Conservation (phyloP, 176 grass and related monocot genomes). For the Poa annua region DNA sequence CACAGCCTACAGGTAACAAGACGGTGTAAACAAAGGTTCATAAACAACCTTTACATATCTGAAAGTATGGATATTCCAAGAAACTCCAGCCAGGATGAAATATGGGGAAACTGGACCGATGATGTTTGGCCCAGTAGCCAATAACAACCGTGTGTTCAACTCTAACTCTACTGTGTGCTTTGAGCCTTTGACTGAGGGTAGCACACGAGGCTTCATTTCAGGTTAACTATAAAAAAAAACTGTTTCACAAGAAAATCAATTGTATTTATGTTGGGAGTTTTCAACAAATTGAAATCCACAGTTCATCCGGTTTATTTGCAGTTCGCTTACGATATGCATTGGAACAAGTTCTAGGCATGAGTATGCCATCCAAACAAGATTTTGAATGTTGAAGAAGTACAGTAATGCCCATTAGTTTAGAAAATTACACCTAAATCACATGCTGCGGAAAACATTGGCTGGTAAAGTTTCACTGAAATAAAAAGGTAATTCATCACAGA, state of each 20-base stretch:
- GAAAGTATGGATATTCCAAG: background rate
- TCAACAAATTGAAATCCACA: background rate
- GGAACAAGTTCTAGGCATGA: background rate
- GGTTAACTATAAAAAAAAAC: background rate
- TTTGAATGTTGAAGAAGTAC: background rate
- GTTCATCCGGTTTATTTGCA: background rate
- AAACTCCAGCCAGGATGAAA: background rate
- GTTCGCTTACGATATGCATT: background rate
- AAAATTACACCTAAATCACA: background rate
- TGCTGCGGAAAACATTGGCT: background rate
- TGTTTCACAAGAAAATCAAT: background rate
- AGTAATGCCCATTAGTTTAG: background rate
- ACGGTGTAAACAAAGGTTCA: background rate
- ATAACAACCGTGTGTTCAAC: background rate
- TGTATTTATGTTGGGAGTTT: background rate
- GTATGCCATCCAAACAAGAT: background rate
- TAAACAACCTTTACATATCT: conserved; percentile 21
- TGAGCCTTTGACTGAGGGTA: background rate
- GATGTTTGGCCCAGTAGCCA: background rate
- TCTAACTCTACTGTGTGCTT: background rate
- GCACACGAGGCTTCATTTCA: background rate
- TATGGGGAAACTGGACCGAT: background rate
- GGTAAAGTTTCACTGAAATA: background rate
- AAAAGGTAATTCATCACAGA: background rate
- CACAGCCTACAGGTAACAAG: conserved; percentile 39